A percentile compares a stretch with the other conserved stretches of the same genome.
phyloP scores from a whole-genome alignment of 2,329 filamentous ascomycete genomes.

The Colletotrichum phormii region DNA sequence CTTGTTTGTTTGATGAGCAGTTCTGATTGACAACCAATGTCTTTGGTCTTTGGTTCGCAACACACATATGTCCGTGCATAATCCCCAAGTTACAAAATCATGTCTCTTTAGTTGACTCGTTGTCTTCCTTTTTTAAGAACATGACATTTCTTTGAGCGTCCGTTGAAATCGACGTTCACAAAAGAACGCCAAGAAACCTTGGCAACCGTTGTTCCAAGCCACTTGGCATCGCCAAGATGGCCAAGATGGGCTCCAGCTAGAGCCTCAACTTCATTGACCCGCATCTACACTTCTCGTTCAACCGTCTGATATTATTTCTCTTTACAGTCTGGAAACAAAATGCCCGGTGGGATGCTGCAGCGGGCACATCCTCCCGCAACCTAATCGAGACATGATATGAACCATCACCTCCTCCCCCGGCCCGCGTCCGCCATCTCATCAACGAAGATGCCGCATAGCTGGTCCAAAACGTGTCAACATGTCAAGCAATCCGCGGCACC shows the following conservation, averaged over 20 bases:
- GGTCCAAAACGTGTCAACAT: neutral
- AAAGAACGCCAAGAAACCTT: conserved; percentile 29
- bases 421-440: neutral
- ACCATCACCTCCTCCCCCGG: neutral
- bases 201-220: conserved; percentile 14
- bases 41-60: neutral
- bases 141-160: neutral
- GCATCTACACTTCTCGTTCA: neutral
- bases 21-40: neutral
- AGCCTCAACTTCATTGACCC: conserved; percentile 31
- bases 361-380: conserved; percentile 13
- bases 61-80: neutral
- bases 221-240: conserved; percentile 17
- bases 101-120: neutral
- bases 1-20: neutral
- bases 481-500: neutral
- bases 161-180: neutral
- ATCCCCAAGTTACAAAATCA: neutral
- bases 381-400: neutral
- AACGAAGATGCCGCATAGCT: conserved; percentile 1
- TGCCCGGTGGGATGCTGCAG: neutral
- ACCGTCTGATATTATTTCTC: neutral
- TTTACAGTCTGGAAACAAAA: neutral
- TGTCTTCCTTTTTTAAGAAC: neutral
- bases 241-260: conserved; percentile 18